Conservation (phyloP, 2,329 filamentous ascomycete species). For the Zalaria sp. region DNA sequence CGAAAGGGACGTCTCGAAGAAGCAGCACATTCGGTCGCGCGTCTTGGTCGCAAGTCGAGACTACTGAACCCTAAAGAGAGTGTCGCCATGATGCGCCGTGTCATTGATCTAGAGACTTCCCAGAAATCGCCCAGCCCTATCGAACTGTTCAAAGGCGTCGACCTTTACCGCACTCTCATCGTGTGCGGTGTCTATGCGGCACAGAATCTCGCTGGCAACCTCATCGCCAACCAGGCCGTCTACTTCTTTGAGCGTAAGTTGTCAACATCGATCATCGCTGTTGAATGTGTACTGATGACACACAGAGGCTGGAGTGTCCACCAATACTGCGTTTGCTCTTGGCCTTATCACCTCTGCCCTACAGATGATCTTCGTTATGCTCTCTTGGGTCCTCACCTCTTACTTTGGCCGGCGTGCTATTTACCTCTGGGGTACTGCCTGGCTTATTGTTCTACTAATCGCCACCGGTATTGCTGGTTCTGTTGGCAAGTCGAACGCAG, state of each 20-base stretch:
- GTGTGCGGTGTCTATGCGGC: slow-evolving; percentile 43
- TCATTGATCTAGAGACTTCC: slow-evolving; percentile 42
- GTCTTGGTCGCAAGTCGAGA: slow-evolving; percentile 31
- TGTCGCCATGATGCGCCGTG: slow-evolving; percentile 46
- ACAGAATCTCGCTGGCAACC: slow-evolving; percentile 48
- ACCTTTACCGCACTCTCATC: slow-evolving; percentile 40
- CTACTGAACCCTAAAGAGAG: slow-evolving; percentile 39
- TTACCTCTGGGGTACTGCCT: slow-evolving; percentile 45
- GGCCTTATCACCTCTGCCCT: slow-evolving; percentile 52
- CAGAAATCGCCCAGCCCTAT: slow-evolving; percentile 32
- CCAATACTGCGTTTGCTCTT: slow-evolving; percentile 43
- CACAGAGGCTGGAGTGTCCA: slow-evolving; percentile 45
- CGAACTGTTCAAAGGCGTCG: slow-evolving; percentile 42
- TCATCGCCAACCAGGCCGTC: slow-evolving; percentile 49
- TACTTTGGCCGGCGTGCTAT: slow-evolving; percentile 51
- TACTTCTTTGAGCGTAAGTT: slow-evolving; percentile 44
- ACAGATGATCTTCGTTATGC: slow-evolving; percentile 47
- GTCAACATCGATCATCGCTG: slow-evolving; percentile 10
- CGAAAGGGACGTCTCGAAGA: slow-evolving; percentile 32
- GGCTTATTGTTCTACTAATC: slow-evolving; percentile 41
- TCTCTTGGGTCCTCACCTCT: slow-evolving; percentile 52
- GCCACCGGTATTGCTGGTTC: slow-evolving; percentile 46
- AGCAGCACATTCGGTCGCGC: slow-evolving; percentile 32
- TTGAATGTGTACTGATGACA: slow-evolving; percentile 7
- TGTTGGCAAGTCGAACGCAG: slow-evolving; percentile 22